Base-by-base conservation (phyloP, 2,329 filamentous ascomycete species). In the Knoxdaviesia capensis region DNA sequence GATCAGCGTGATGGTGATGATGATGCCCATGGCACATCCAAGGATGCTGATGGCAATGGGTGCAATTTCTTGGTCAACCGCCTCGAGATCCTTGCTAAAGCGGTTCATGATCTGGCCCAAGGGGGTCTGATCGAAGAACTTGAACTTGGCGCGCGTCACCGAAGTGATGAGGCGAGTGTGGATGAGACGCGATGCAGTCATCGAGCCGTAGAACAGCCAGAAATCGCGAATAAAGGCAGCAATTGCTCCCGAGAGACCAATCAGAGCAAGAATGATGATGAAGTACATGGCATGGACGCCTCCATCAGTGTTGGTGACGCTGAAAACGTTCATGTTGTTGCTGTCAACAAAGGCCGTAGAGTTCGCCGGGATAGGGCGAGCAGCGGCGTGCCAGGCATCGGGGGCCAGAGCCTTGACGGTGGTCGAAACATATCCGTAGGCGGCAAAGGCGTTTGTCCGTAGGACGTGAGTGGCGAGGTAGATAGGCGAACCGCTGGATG, bases 31-130 rank as follows among this genome's bases (percentile, higher is more conserved):
- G 1, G 64, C 69, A 50, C 71, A 79, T n/a, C 65, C 68, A 59
- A 79, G 72, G 41, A 79, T 71, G 42, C 74, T 73, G 50, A 96
- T 87, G 28, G 90, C 88, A 36, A 92, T 77, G 3, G 87, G 85
- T 0, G 90, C 87, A 44, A 98, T 83, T 57, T 98, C 90, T 56
- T 98, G 90, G 50, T 98, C 90, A 20, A 98, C 71, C 7, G 86
- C 77, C 57, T 98, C 87, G 9, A 98, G 73, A 56, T 98, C 90
- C 59, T 96, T 96, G 56, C 88, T 96, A 62, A 98, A 98, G 20
- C 90, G 77, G 59, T 98, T 98, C 79, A 96, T 96, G 52, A 98
- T 69, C 59, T 94, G 88, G 8, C 90, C 90, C 0, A 96, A 71
- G 3, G 90, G 90, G 0, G 90, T 98, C 1, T 88, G 81, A 54